Evolutionary conservation across 768 basidiomycete species (phyloP).

Genomic region (Paxillus involutus): DNA sequence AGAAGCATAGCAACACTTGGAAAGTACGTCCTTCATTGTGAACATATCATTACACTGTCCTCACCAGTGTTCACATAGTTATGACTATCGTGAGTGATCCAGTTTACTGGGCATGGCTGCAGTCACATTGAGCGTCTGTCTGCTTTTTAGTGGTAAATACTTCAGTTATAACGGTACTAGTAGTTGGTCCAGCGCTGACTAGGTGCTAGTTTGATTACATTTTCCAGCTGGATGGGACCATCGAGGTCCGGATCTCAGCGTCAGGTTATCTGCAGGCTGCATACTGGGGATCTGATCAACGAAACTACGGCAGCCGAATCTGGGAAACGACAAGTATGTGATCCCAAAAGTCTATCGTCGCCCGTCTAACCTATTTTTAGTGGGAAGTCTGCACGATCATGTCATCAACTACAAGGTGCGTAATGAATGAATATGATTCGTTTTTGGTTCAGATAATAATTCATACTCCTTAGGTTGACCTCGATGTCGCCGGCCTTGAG

Average conservation of each 20-base stretch:
- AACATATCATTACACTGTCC: neutral
- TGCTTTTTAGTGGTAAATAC: conserved; percentile 30
- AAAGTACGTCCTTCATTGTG: conserved; percentile 44
- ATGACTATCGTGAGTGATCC: conserved; percentile 49
- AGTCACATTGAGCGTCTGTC: neutral
- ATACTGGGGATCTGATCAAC: conserved; percentile 52
- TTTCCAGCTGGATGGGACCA: conserved; percentile 64
- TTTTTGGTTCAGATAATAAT: neutral
- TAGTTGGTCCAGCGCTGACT: conserved; percentile 3
- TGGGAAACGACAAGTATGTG: conserved; percentile 53
- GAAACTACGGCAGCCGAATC: conserved; percentile 54
- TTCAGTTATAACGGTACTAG: neutral
- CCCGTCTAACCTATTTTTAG: conserved; percentile 23
- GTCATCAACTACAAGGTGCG: conserved; percentile 62
- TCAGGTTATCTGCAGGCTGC: conserved; percentile 70
- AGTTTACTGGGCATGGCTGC: neutral
- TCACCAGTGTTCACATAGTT: conserved; percentile 34
- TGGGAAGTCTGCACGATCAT: conserved; percentile 70
- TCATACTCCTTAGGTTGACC: conserved; percentile 47
- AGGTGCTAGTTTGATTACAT: conserved; percentile 58
- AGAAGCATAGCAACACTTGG: conserved; percentile 61
- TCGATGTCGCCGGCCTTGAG: conserved; percentile 58
- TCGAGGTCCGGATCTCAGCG: conserved; percentile 67
- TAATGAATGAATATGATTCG: neutral
- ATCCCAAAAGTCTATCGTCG: neutral